These are phyloP conservation scores for Phytophthora brassicae DNA, from an alignment of 352 stramenopile genomes.

Conservation along the genomic window DNA sequence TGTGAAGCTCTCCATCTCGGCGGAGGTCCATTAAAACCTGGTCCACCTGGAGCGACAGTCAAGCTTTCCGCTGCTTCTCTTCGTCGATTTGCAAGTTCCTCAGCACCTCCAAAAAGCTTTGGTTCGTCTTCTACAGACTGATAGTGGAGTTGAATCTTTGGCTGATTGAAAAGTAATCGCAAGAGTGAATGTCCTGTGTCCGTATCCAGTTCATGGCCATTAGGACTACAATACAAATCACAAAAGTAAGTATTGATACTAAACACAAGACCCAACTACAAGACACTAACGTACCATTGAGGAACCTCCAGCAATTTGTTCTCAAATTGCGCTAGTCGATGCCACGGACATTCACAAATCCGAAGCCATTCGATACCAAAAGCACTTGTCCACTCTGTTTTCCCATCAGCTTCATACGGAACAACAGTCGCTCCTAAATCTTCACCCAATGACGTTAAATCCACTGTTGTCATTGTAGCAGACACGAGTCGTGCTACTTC, in stretches of 20 bases:
- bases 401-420: slow-evolving; percentile 61
- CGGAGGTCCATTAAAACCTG: slow-evolving; percentile 33
- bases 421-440: slow-evolving; percentile 50
- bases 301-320: slow-evolving; percentile 62
- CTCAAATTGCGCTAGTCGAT: slow-evolving; percentile 71
- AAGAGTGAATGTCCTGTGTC: slow-evolving; percentile 74
- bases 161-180: slow-evolving; percentile 79
- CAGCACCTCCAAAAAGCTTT: slow-evolving; percentile 65
- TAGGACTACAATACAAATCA: slow-evolving; percentile 41
- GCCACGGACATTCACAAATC: slow-evolving; percentile 88
- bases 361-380: slow-evolving; percentile 85
- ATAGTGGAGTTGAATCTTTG: slow-evolving; percentile 82
- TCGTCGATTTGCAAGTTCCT: slow-evolving; percentile 71
- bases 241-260: too few species aligned
- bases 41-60: slow-evolving; percentile 28
- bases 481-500: slow-evolving; percentile 52
- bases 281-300: slow-evolving; percentile 68
- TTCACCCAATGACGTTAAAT: slow-evolving; percentile 35
- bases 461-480: slow-evolving; percentile 38
- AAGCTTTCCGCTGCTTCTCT: slow-evolving; percentile 78
- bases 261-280: too few species aligned
- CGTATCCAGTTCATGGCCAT: slow-evolving; percentile 65
- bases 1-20: slow-evolving; percentile 48
- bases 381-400: slow-evolving; percentile 51
- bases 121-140: slow-evolving; percentile 83